Evolutionary conservation across 352 stramenopile genomes (phyloP), one percentile per base, ranked within the genome.

Genomic region (Thalassiosira sp.): DNA sequence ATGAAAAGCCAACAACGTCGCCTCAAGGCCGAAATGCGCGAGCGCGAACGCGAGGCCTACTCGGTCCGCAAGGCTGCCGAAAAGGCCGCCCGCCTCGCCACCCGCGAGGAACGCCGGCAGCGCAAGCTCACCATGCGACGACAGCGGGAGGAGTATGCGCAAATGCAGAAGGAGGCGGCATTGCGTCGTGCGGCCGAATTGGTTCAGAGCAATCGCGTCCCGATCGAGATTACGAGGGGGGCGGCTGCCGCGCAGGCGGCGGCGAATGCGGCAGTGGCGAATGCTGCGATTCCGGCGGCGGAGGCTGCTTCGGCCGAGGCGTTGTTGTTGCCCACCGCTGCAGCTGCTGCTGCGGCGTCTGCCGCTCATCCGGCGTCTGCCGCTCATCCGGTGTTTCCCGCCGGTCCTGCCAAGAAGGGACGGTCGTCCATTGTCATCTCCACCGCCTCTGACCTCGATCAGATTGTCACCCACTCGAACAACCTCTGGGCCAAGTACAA

Each of bases 401-500:
- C 63, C 10, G 13, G 22, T 16, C n/a, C 52, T 15, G 24, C 40
- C 1, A 89, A 86, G 56, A 87, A 85, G 42, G 37, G 40, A 16
- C 73, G 83, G 22, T 90, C 86, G 0, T 80, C 81, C 5, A 91
- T 91, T 67, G 60, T 89, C 27, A 84, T 91, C 42, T 88, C 80
- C 0, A 90, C 86, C 10, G 86, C 86, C 11, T 46, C 48, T 11
- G 86, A 91, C 62, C 58, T 91, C 11, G 48, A 91, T 61, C 70
- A 85, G 35, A 91, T 91, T 60, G 82, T 89, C 18, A 85, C 83
- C 2, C 81, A 90, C 53, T 86, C 82, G 1, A 88, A 91, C 40
- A 89, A 88, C 65, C 40, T 91, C 3, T 91, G 83, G 82, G 75
- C 77, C 16, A 91, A 90, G 53, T 91, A 91, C 58, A 91, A 89